phyloP scores from a whole-genome alignment of 208 protist species.

The Trypanosomatidae sp. region DNA sequence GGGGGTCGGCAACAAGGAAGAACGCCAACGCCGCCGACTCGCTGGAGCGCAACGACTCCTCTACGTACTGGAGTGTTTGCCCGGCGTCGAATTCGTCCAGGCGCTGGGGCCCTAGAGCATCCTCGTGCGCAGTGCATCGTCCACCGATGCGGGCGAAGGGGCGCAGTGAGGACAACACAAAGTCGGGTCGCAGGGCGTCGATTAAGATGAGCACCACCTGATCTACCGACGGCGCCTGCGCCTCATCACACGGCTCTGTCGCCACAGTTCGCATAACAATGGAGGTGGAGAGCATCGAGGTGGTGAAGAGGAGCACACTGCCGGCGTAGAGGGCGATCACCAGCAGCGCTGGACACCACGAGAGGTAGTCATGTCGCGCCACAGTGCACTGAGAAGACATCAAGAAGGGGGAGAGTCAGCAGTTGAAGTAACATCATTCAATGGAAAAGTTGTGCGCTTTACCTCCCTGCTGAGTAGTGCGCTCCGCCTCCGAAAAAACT shows the following conservation, averaged over 20 bases:
- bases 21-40: conserved; percentile 42
- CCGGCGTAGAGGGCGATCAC: conserved; percentile 33
- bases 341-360: conserved; percentile 23
- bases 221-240: conserved; percentile 38
- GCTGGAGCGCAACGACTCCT: conserved; percentile 37
- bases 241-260: conserved; percentile 30
- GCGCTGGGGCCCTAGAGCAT: background rate
- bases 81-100: conserved; percentile 19
- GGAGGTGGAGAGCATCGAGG: conserved; percentile 59
- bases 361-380: background rate
- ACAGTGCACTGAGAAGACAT: background rate
- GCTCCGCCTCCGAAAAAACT: background rate
- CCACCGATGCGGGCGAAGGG: conserved; percentile 37
- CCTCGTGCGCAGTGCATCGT: conserved; percentile 30
- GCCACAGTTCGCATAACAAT: conserved; percentile 30
- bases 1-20: conserved; percentile 94
- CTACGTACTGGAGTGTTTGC: conserved; percentile 56
- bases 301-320: conserved; percentile 48
- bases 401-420: background rate
- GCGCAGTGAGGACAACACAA: conserved; percentile 41
- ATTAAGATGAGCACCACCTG: conserved; percentile 74
- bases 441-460: no score
- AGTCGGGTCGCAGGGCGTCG: conserved; percentile 76
- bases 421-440: no score
- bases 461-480: no score